These are phyloP conservation scores for Rugosomyces carneus DNA, from an alignment of 1,284 basidiomycete genomes.

Conservation along the genomic window DNA sequence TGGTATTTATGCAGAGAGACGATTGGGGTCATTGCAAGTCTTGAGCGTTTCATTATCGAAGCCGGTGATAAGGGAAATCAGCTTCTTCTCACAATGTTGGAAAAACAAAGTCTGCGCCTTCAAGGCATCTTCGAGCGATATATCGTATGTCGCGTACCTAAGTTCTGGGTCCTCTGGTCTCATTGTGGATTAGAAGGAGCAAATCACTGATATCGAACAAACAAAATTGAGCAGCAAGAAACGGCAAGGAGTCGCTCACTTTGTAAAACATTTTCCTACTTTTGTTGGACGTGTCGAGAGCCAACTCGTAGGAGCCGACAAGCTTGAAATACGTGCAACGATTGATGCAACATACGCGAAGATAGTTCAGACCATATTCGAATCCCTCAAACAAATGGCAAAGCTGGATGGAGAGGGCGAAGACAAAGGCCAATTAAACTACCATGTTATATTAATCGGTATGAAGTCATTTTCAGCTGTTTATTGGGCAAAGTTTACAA, in stretches of 20 bases:
- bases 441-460: conserved; percentile 94
- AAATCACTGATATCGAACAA: conserved; percentile 85
- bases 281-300: conserved; percentile 83
- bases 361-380: conserved; percentile 87
- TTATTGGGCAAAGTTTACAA: background rate
- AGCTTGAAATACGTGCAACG: conserved; percentile 69
- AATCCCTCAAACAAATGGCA: conserved; percentile 89
- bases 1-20: conserved; percentile 59
- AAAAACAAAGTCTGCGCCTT: conserved; percentile 77
- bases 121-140: conserved; percentile 72
- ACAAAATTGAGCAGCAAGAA: conserved; percentile 91
- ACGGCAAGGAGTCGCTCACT: conserved; percentile 87
- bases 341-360: conserved; percentile 86
- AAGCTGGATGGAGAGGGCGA: conserved; percentile 87
- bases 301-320: conserved; percentile 77
- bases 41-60: conserved; percentile 77
- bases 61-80: conserved; percentile 75
- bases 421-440: conserved; percentile 95
- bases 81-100: conserved; percentile 69
- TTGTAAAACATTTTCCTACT: conserved; percentile 88
- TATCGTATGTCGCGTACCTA: conserved; percentile 46
- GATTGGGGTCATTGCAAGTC: conserved; percentile 74
- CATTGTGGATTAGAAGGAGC: conserved; percentile 57
- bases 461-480: conserved; percentile 21
- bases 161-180: background rate